These are phyloP conservation scores for Effrenium voratum DNA, from an alignment of 73 alveolate species.

Conservation along the genomic window DNA sequence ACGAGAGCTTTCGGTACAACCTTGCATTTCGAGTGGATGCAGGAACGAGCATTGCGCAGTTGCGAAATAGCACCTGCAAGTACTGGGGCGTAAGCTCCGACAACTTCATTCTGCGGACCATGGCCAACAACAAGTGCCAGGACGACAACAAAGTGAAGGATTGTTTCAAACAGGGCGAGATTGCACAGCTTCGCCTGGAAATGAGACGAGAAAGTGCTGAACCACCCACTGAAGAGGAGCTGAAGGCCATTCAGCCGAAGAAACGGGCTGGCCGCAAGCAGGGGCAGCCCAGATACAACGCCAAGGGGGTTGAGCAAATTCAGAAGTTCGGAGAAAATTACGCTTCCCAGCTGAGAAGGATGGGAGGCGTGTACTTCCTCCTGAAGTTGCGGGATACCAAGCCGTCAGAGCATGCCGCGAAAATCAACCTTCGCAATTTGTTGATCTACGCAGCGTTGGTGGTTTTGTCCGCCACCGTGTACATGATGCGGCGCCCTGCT, in stretches of 20 bases:
- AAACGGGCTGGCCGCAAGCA: conserved; percentile 82
- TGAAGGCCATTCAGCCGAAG: conserved; percentile 85
- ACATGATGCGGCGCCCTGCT: conserved; percentile 64
- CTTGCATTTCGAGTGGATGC: conserved; percentile 78
- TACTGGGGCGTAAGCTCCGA: conserved; percentile 92
- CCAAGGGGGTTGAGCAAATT: conserved; percentile 89
- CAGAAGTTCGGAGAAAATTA: conserved; percentile 87
- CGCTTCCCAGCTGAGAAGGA: conserved; percentile 67
- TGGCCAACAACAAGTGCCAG: conserved; percentile 94
- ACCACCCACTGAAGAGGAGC: conserved; percentile 81
- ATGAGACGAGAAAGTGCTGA: conserved; percentile 56
- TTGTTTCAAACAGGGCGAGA: conserved; percentile 93
- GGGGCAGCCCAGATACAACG: conserved; percentile 81
- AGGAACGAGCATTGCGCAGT: conserved; percentile 78
- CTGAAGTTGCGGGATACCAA: conserved; percentile 93
- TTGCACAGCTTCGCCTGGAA: conserved; percentile 81
- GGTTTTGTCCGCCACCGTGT: conserved; percentile 54
- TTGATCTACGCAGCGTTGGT: conserved; percentile 54
- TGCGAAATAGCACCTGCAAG: conserved; percentile 90
- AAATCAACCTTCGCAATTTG: conserved; percentile 73
- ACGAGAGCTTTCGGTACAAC: conserved; percentile 88
- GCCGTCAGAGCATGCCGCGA: conserved; percentile 77
- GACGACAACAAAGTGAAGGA: conserved; percentile 90
- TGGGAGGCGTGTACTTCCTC: conserved; percentile 90
- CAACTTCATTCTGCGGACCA: conserved; percentile 75